A percentile compares a stretch with the other conserved stretches of the same genome.
Evolutionary conservation across 768 basidiomycete genomes (phyloP).

Genomic region (Lentinula sp.): DNA sequence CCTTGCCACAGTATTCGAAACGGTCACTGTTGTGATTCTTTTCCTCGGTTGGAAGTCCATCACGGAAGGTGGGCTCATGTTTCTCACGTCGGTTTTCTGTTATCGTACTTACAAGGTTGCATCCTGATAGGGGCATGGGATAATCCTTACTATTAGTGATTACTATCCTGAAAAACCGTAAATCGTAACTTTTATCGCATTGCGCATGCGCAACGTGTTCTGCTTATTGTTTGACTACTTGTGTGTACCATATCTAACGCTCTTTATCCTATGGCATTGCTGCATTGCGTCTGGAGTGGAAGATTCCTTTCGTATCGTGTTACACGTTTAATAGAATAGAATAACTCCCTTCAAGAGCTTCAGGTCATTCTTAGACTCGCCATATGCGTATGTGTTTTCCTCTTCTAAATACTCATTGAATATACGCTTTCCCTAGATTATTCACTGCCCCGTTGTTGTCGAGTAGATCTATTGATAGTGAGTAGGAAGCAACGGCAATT

Average conservation of each 20-base stretch:
- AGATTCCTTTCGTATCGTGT: too few relatives aligned
- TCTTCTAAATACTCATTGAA: not conserved
- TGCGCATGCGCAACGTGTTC: not conserved
- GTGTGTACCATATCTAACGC: not conserved
- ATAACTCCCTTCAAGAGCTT: too few relatives aligned
- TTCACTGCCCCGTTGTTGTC: not conserved
- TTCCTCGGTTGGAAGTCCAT: conserved; percentile 82
- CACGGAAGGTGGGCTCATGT: conserved; percentile 65
- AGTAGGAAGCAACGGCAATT: not conserved
- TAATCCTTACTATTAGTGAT: not conserved
- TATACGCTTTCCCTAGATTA: not conserved
- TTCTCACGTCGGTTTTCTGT: not conserved
- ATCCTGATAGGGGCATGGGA: not conserved
- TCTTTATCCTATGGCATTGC: too few relatives aligned
- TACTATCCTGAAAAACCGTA: not conserved
- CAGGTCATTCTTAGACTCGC: too few relatives aligned
- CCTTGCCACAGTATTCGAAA: conserved; percentile 79
- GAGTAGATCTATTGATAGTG: not conserved
- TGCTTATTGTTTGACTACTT: not conserved
- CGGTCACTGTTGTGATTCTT: conserved; percentile 60
- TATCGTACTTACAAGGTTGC: not conserved
- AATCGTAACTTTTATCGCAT: not conserved
- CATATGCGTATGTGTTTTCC: too few relatives aligned
- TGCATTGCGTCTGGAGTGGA: too few relatives aligned
- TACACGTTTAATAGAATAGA: too few relatives aligned